phyloP scores from a whole-genome alignment of 257 asterid species.

The Echium plantagineum region DNA sequence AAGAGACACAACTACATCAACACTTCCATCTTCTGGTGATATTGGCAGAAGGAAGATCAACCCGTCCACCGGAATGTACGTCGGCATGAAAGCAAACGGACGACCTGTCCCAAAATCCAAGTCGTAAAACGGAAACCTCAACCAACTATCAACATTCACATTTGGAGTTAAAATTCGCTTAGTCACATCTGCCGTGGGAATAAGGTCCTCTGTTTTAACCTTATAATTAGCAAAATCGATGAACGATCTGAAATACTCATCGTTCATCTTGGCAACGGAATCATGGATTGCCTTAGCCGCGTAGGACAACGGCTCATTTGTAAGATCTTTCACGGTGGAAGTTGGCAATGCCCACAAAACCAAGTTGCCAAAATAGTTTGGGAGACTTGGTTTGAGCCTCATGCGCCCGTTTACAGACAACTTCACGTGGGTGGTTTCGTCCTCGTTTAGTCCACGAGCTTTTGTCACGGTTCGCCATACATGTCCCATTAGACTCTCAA shows the following conservation, averaged over 20 bases:
- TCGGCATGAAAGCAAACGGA: constrained; percentile 67
- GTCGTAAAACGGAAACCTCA: constrained; percentile 71
- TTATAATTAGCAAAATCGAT: constrained; percentile 56
- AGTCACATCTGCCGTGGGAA: constrained; percentile 44
- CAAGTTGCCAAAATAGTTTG: constrained; percentile 62
- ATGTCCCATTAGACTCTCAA: constrained; percentile 72
- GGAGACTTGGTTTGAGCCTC: constrained; percentile 48
- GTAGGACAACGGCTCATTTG: constrained; percentile 30
- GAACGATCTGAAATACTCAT: constrained; percentile 58
- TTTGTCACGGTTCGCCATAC: constrained; percentile 62
- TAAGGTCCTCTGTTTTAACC: constrained; percentile 39
- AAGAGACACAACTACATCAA: constrained; percentile 56
- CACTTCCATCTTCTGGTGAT: constrained; percentile 54
- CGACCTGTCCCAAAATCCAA: constrained; percentile 69
- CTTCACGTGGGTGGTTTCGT: constrained; percentile 46
- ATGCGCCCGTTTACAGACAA: constrained; percentile 66
- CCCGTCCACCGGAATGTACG: constrained; percentile 63
- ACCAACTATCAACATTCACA: constrained; percentile 70
- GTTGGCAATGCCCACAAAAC: constrained; percentile 75
- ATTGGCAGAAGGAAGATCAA: constrained; percentile 60
- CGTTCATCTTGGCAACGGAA: constrained; percentile 37
- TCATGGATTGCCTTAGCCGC: constrained; percentile 64
- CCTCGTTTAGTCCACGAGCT: constrained; percentile 44
- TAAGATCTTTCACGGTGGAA: constrained; percentile 35
- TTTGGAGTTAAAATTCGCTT: constrained; percentile 55